phyloP scores from a whole-genome alignment of 108 stramenopile genomes.

The Discostella pseudostelligera region DNA sequence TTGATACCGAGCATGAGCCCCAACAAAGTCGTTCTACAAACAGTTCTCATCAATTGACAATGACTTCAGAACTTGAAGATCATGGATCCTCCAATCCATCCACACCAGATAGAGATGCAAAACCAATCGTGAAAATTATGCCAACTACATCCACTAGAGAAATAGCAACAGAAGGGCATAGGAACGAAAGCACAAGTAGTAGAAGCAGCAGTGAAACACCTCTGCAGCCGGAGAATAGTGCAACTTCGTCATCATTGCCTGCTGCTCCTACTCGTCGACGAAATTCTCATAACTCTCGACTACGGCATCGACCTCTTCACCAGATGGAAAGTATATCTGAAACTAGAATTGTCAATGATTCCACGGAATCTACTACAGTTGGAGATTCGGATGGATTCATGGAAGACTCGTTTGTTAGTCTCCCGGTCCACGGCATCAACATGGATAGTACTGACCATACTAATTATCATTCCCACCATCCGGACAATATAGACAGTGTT shows the following conservation, averaged over 20 bases:
- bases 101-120: background rate
- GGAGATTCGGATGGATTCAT: background rate
- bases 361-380: conserved; percentile 4
- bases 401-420: background rate
- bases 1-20: background rate
- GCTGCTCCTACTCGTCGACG: background rate
- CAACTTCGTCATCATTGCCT: background rate
- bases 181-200: background rate
- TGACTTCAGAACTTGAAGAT: background rate
- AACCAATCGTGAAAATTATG: background rate
- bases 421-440: background rate
- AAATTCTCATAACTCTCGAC: background rate
- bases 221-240: background rate
- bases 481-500: background rate
- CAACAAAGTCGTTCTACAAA: background rate
- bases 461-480: background rate
- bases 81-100: background rate
- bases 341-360: conserved; percentile 12
- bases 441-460: background rate
- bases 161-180: background rate
- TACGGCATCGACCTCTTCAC: conserved; percentile 7
- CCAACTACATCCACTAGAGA: background rate
- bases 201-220: background rate
- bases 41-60: background rate
- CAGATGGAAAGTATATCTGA: conserved; percentile 38